Conservation (phyloP, 2,329 filamentous ascomycete genomes). For the Cladophialophora immunda region DNA sequence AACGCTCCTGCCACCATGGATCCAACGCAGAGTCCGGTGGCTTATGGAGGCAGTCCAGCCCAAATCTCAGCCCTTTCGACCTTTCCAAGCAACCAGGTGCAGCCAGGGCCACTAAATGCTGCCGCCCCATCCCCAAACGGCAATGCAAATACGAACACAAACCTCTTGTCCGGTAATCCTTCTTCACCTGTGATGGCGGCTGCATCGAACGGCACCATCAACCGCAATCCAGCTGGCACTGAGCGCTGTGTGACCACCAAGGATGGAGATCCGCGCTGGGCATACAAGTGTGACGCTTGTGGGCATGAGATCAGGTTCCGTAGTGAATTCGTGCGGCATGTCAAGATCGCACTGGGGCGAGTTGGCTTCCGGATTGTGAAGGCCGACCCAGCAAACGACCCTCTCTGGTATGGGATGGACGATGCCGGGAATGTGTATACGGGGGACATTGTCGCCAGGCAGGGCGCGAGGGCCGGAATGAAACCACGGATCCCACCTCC, state of each 20-base stretch:
- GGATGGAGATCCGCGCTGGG: background rate
- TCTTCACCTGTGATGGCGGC: no score
- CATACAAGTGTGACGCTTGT: slow-evolving; percentile 11
- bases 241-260: background rate
- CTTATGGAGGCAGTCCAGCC: no score
- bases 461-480: no score
- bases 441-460: slow-evolving; percentile 4
- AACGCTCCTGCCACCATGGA: background rate
- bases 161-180: no score
- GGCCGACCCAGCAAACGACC: background rate
- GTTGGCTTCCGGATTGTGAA: slow-evolving; percentile 6
- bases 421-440: slow-evolving; percentile 8
- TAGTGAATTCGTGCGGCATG: slow-evolving; percentile 2
- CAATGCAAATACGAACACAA: background rate
- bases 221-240: background rate
- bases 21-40: background rate
- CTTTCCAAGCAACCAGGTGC: no score
- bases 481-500: background rate
- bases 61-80: no score
- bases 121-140: no score
- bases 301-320: background rate
- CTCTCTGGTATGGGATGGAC: slow-evolving; percentile 10
- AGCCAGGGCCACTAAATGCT: no score
- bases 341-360: background rate
- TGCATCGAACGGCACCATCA: background rate